phyloP scores from a whole-genome alignment of 495 filamentous ascomycete species.

The Lasiosphaeris hirsuta region DNA sequence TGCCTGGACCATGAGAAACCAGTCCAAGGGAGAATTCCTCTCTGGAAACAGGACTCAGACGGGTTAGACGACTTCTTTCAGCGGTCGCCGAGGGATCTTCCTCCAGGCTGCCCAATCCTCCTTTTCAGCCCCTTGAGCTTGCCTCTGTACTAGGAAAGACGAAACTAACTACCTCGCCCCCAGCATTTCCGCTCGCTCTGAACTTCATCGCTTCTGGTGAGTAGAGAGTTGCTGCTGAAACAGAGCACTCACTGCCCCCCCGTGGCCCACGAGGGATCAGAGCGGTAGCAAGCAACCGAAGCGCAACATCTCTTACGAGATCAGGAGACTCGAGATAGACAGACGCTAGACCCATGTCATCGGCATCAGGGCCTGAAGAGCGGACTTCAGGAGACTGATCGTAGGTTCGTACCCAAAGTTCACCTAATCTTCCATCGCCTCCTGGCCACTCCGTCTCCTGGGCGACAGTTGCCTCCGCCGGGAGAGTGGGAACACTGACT shows the following conservation, averaged over 20 bases:
- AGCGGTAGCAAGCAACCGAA: constrained; percentile 39
- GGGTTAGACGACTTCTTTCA: constrained; percentile 48
- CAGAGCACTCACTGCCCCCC: constrained; percentile 5
- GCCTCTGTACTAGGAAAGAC: not conserved
- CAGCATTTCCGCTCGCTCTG: constrained; percentile 69
- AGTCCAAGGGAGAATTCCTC: constrained; percentile 66
- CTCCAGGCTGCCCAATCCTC: not conserved
- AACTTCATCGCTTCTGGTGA: constrained; percentile 85
- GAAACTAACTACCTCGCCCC: constrained; percentile 24
- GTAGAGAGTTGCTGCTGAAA: constrained; percentile 40
- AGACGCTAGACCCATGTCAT: too few species aligned
- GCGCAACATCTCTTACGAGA: not conserved
- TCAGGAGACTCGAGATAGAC: too few species aligned
- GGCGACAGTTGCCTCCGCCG: not conserved
- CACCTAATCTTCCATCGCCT: constrained; percentile 19
- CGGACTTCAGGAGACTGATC: constrained; percentile 2
- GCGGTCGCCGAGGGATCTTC: not conserved
- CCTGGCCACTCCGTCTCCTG: not conserved
- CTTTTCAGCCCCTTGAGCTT: not conserved
- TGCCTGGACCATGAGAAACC: constrained; percentile 65
- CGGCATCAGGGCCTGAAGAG: not conserved
- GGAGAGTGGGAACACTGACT: not conserved
- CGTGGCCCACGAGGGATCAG: constrained; percentile 26
- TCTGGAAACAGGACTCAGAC: constrained; percentile 71
- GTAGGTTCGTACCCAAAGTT: constrained; percentile 32